Percentiles rank a stretch among this genome's conserved stretches.
These are phyloP conservation scores for Boletus tomentosulus DNA, from an alignment of 768 basidiomycete genomes.

Conservation along the genomic window DNA sequence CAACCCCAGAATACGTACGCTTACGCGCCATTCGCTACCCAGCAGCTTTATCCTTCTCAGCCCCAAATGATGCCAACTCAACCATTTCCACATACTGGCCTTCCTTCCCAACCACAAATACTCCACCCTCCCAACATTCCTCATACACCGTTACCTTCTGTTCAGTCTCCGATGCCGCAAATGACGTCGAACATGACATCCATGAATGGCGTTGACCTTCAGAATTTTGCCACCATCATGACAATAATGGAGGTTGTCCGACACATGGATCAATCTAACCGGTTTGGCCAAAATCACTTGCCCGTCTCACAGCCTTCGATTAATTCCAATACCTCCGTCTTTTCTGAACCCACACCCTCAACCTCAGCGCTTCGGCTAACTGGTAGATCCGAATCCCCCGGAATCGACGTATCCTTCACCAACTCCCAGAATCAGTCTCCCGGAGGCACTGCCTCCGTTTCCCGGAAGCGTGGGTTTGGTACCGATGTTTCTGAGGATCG, in stretches of 20 bases:
- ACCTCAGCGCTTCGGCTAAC: neutral
- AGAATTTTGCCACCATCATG: constrained; percentile 27
- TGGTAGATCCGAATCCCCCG: neutral
- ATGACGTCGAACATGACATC: constrained; percentile 9
- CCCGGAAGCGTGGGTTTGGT: constrained; percentile 3
- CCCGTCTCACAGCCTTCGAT: constrained; percentile 14
- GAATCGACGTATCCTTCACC: neutral
- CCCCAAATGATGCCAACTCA: constrained; percentile 14
- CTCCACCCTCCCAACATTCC: constrained; percentile 4
- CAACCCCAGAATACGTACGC: constrained; percentile 18
- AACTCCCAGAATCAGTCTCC: constrained; percentile 1
- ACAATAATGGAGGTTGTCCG: constrained; percentile 31
- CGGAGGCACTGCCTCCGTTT: constrained; percentile 1
- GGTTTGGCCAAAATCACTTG: constrained; percentile 16
- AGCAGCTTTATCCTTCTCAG: constrained; percentile 19
- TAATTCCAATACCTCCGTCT: neutral
- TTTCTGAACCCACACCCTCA: constrained; percentile 4
- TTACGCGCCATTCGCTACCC: constrained; percentile 13
- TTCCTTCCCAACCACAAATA: constrained; percentile 17
- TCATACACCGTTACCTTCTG: constrained; percentile 12
- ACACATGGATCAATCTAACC: constrained; percentile 23
- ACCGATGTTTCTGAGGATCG: constrained; percentile 8
- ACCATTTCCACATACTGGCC: constrained; percentile 11
- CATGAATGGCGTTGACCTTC: constrained; percentile 10
- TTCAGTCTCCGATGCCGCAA: constrained; percentile 15